Evolutionary conservation across 345 rosid genomes (phyloP).

Genomic region (Aethionema arabicum): DNA sequence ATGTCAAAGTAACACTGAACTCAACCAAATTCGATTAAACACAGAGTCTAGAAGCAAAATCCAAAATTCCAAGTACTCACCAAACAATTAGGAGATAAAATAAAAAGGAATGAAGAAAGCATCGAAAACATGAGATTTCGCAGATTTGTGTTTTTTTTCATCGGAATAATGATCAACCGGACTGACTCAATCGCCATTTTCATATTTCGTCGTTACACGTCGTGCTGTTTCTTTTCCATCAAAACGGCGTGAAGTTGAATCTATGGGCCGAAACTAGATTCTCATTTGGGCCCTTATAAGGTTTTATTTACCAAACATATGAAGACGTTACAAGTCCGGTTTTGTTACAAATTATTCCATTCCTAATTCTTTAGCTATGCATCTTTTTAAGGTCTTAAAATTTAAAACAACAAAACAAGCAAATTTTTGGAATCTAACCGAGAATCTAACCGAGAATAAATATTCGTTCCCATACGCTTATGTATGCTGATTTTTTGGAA

Average conservation of each 20-base stretch:
- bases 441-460: too few species aligned
- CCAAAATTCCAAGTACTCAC: background rate
- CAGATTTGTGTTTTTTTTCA: constrained; percentile 32
- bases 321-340: too few species aligned
- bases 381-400: too few species aligned
- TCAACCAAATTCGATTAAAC: background rate
- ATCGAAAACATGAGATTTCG: constrained; percentile 20
- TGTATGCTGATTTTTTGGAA: too few species aligned
- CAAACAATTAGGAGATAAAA: background rate
- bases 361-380: too few species aligned
- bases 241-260: constrained; percentile 20
- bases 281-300: too few species aligned
- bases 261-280: too few species aligned
- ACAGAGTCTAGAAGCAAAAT: constrained; percentile 8
- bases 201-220: background rate
- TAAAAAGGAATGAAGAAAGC: background rate
- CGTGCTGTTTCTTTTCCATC: constrained; percentile 21
- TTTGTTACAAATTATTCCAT: too few species aligned
- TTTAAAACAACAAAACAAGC: too few species aligned
- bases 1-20: constrained; percentile 19
- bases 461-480: too few species aligned
- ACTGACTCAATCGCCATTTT: constrained; percentile 23
- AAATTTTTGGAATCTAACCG: too few species aligned
- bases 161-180: constrained; percentile 32
- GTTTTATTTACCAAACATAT: too few species aligned